Base-by-base conservation (phyloP, 23 red algal genomes). In the Gracilaria gracilis region DNA sequence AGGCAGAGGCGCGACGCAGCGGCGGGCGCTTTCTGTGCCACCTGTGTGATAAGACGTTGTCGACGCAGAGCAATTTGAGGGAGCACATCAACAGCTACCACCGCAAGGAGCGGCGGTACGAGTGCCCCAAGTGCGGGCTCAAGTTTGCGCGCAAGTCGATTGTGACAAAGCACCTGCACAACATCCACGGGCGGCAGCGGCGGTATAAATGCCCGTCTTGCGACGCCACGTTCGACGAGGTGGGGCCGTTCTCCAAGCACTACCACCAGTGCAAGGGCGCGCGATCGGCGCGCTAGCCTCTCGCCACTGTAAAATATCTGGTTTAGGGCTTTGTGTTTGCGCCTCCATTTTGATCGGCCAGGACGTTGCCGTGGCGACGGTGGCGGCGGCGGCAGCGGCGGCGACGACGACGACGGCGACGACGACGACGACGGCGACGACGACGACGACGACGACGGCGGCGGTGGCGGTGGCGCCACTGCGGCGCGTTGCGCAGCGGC, bases 71-170 rank as follows among this genome's bases (percentile, higher is more conserved):
- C 38, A 73, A 73, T 21, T 16, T 73, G 21, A 73, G 67, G 28
- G 67, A 73, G 35, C 67, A 73, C 28, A 73, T 73, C 35, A 73
- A 73, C 35, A 73, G 67, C 20, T 73, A 73, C 28, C 67, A 73
- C 20, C 33, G 67, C 20, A 73, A 73, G 38, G 67, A 73, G 28
- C 34, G 67, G 9, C 67, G 67, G 20, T 73, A 73, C 34, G 67
- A 73, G 28, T 73, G 67, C 67, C 67, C 67, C 34, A 73, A 73
- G 28, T 73, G 67, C 38, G 67, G 67, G 67, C 67, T 73, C 35
- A 73, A 73, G 67, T 73, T 73, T 73, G 67, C 67, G 31, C 21
- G 67, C 17, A 73, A 73, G 38, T 73, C 67, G 13, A 73, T 73
- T 16, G 67, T 73, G 7, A 44, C 67, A 2, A 73, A 73, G 35